These are phyloP conservation scores for Leptomonas seymouri DNA, from an alignment of 208 protist species.

Conservation along the genomic window DNA sequence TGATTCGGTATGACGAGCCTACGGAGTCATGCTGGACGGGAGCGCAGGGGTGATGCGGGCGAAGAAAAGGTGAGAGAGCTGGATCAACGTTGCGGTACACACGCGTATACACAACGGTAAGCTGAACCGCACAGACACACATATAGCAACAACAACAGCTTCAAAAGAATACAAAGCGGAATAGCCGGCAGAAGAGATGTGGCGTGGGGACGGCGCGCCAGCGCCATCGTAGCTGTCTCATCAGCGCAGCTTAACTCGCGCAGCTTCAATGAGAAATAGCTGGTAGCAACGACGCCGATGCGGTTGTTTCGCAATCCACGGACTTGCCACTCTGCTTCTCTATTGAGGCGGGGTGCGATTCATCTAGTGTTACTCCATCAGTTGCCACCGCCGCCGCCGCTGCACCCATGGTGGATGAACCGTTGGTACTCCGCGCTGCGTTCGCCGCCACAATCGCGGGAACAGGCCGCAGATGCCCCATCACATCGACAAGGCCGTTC, in stretches of 20 bases:
- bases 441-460: constrained; percentile 17
- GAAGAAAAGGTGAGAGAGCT: neutral
- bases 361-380: neutral
- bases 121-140: neutral
- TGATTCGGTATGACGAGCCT: too few species aligned
- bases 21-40: too few species aligned
- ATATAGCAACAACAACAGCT: too few species aligned
- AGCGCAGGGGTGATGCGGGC: neutral
- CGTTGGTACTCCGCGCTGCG: constrained; percentile 8
- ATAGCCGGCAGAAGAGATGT: constrained; percentile 9
- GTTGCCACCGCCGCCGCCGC: neutral
- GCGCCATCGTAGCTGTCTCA: neutral
- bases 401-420: constrained; percentile 1
- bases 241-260: neutral
- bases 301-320: neutral
- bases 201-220: neutral
- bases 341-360: neutral
- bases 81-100: too few species aligned
- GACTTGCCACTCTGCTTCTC: neutral
- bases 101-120: too few species aligned
- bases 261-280: constrained; percentile 31
- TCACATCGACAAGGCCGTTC: constrained; percentile 27
- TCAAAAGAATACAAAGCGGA: constrained; percentile 2
- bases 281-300: constrained; percentile 9
- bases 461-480: constrained; percentile 22